Evolutionary conservation across 2,329 filamentous ascomycete species (phyloP).

Genomic region (Neofusicoccum kwambonambiense): DNA sequence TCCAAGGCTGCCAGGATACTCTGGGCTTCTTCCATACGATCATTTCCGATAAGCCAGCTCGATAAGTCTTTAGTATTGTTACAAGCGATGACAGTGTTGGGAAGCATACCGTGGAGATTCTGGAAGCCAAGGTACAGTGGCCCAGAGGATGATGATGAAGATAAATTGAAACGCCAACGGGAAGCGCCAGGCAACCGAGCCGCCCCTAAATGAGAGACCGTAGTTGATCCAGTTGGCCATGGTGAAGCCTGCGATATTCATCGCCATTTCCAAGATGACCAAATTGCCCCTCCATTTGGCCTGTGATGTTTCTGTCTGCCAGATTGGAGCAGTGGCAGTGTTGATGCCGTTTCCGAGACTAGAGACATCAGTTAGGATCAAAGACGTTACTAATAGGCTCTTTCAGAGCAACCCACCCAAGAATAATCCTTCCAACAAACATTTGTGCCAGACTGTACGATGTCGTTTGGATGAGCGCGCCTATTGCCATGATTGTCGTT

Average conservation of each 20-base stretch:
- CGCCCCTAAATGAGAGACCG: conserved; percentile 48
- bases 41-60: conserved; percentile 47
- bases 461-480: conserved; percentile 49
- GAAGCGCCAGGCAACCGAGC: conserved; percentile 45
- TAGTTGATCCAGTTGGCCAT: conserved; percentile 55
- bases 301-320: conserved; percentile 52
- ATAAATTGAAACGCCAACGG: conserved; percentile 52
- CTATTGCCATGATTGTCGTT: conserved; percentile 49
- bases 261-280: conserved; percentile 49
- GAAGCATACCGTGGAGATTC: conserved; percentile 36
- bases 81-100: conserved; percentile 11
- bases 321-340: conserved; percentile 51
- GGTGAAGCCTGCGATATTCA: conserved; percentile 52
- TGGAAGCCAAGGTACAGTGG: conserved; percentile 48
- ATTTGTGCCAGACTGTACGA: conserved; percentile 49
- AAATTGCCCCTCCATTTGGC: conserved; percentile 43
- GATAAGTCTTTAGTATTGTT: too few species aligned
- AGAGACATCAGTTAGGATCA: too few species aligned
- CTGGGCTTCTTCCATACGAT: conserved; percentile 46
- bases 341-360: conserved; percentile 55
- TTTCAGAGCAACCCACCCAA: conserved; percentile 23
- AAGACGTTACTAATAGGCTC: too few species aligned
- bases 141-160: conserved; percentile 48
- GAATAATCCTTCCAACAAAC: conserved; percentile 49
- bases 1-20: conserved; percentile 51